Base-by-base conservation (phyloP, 495 filamentous ascomycete genomes). In the Lasiosphaeriaceae sp. region DNA sequence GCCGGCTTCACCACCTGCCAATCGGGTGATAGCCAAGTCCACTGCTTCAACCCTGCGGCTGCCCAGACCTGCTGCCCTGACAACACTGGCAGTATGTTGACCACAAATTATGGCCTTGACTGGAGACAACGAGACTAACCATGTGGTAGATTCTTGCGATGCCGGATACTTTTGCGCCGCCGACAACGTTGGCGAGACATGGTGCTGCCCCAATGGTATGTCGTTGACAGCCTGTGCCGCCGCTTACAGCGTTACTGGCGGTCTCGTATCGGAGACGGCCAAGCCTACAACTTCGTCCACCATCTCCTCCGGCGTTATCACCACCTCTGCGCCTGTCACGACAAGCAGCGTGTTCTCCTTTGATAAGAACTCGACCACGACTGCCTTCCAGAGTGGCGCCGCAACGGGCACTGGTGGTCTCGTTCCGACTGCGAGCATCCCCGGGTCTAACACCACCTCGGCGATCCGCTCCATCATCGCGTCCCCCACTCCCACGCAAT, bases 121-220 rank as follows among this genome's bases (percentile, higher is more conserved):
- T 31, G 14, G 19, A 20, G 37, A n/a, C n/a, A 0, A 20, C 11
- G 34, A 45, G 19, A 71, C 61, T 52, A 51, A 50, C 35, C 19
- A 54, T 39, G 16, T 31, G 3, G 39, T 52, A 80, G 77, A 71
- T 59, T 74, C 77, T 34, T 80, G 77, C 62, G 76, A 78, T 23
- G 48, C 60, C 17, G 77, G 75, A 17, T 78, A 72, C 66, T 80
- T 75, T 65, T 80, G 77, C 66, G 65, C 75, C 2, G 62, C 66
- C 49, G 74, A 77, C 49, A 61, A 57, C 21, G 51, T 59, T 41
- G 60, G 63, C 49, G 62, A 67, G 52, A 78, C 76, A 19, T 76
- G 71, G 72, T 80, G 77, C 66, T 80, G 77, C 68, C 74, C 74
- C 31, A 61, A 78, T 19, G 68, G 59, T 41, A 70, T 75, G 67